Base-by-base conservation (phyloP, 495 filamentous ascomycete genomes). In the Articulospora tetracladia region DNA sequence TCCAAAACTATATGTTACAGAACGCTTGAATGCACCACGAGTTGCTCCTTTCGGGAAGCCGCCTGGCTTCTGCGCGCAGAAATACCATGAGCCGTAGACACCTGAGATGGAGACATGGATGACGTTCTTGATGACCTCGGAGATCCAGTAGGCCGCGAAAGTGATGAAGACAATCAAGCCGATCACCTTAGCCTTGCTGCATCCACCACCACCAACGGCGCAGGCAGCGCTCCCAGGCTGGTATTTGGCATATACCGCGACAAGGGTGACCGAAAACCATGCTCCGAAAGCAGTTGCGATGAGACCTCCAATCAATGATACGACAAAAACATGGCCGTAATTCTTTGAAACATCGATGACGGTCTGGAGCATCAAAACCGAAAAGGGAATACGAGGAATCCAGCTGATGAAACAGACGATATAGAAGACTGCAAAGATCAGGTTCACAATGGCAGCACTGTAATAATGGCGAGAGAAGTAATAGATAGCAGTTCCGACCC, bases 61-160 rank as follows among this genome's bases (percentile, higher is more conserved):
- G 20, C 71, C 71, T 0, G 80, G 72, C 47, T 88, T 88, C 19
- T 81, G 74, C 32, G 78, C 74, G 64, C 78, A 86, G 76, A 96
- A 97, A 74, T 96, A 98, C 93, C 93, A 97, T 1, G 88, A 88
- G 0, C 91, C 93, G 62, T 96, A 97, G 13, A 96, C 87, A 12
- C 93, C 91, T 0, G 89, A 88, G 67, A 96, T 87, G 22, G 87
- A 91, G 28, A 86, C 87, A 71, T 98, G 92, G 34, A 97, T 88
- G 17, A 87, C 90, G 70, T 96, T 97, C 74, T 97, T 96, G 58
- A 96, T 69, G 81, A 88, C 91, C 69, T 97, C 92, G 24, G 86
- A 88, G 63, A 96, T 84, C 93, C 92, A 98, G 73, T 95, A 96
- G 66, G 81, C 84, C 24, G 92, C 90, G 67, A 97, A 96, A 0